Evolutionary conservation across 176 grass and related monocot species (phyloP), one percentile per base, ranked within the genome.

Genomic region (Urochloa ruziziensis): DNA sequence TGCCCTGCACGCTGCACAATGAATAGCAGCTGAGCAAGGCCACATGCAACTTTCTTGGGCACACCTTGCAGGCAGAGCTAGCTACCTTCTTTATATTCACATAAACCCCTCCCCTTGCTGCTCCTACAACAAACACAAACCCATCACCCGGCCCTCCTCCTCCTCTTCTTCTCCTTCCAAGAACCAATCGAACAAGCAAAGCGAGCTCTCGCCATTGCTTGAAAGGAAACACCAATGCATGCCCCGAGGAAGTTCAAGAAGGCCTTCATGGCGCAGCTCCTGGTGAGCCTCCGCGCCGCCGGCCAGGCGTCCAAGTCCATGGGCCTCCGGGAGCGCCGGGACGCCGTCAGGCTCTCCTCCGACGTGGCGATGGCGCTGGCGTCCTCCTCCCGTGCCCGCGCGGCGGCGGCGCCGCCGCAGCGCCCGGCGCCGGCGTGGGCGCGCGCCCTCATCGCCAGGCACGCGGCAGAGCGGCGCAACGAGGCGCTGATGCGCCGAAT

Each of bases 281-380:
- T 83, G 44, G 39, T 53, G 57, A 83, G 80, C 86, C 86, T 88
- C 44, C 86, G 76, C 3, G 80, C 60, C 25, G 86, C 80, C 10
- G 66, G 86, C 13, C 73, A 78, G 43, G 67, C 80, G 33, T 88
- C 64, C 66, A 88, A 88, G 74, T 83, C 86, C 80, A 83, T 88
- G 86, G 66, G 44, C 43, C 73, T 88, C 65, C 65, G 10, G 12
- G 86, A 83, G 86, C 80, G 86, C 64, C 86, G 73, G 1, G 86
- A 88, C 43, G 86, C 73, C 56, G 86, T 88, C 24, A 37, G 56
- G 56, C 80, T 88, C 24, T 88, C 86, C 65, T 88, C 86, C 25
- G 86, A 88, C 80, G 73, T 88, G 32, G 86, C 86, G 6, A 88
- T 88, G 86, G 86, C 80, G 19, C 59, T 88, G 54, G 86, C 80